phyloP scores from a whole-genome alignment of 2,329 filamentous ascomycete species.

The Arthroderma uncinatum region DNA sequence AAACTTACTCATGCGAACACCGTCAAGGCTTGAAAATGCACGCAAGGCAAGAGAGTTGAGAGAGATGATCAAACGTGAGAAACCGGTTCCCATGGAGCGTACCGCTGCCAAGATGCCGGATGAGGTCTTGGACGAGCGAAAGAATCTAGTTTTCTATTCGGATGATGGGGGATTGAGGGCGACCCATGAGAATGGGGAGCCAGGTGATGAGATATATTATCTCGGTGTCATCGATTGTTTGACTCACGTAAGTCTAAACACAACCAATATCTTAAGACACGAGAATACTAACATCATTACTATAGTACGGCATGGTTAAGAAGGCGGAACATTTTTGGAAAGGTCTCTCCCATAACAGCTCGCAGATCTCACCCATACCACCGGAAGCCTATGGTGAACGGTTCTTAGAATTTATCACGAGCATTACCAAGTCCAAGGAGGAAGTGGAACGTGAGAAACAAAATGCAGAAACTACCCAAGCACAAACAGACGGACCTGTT shows the following conservation, averaged over 20 bases:
- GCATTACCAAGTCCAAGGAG: conserved; percentile 81
- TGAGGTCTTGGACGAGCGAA: conserved; percentile 64
- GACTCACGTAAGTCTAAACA: conserved; percentile 63
- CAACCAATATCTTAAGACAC: neutral
- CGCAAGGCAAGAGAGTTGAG: conserved; percentile 83
- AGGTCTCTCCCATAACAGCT: conserved; percentile 69
- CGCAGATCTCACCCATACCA: conserved; percentile 83
- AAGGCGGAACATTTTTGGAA: conserved; percentile 97
- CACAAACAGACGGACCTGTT: conserved; percentile 15
- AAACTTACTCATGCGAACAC: conserved; percentile 69
- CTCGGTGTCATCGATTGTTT: conserved; percentile 96
- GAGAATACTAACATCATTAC: neutral
- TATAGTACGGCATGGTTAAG: conserved; percentile 77
- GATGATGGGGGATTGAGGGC: conserved; percentile 90
- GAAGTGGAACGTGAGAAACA: conserved; percentile 52
- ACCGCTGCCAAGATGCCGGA: conserved; percentile 79
- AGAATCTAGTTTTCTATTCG: conserved; percentile 75
- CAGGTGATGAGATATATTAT: conserved; percentile 91
- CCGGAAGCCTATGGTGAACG: conserved; percentile 86
- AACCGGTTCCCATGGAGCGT: conserved; percentile 84
- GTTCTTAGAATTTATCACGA: conserved; percentile 83
- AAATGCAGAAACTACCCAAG: conserved; percentile 20
- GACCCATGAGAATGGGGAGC: conserved; percentile 76
- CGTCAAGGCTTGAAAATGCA: conserved; percentile 83
- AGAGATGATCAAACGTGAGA: conserved; percentile 84